Evolutionary conservation across 2,329 filamentous ascomycete genomes (phyloP).

Genomic region (Colletotrichum eleusines): DNA sequence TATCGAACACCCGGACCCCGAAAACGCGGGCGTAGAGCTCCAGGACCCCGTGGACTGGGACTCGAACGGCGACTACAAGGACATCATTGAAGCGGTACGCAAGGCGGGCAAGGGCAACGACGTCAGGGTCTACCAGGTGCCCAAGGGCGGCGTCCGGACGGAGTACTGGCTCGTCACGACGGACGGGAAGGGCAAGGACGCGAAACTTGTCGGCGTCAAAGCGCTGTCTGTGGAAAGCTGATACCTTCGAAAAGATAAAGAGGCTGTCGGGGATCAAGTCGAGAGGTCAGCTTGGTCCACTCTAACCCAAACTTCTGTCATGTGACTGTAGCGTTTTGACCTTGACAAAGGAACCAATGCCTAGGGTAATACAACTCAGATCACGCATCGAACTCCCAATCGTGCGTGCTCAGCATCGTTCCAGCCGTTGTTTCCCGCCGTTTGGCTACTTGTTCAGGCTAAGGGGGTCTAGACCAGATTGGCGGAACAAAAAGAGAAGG

Average conservation of each 20-base stretch:
- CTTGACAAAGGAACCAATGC: neutral
- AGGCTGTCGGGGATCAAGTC: neutral
- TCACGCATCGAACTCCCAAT: neutral
- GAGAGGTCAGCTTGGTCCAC: neutral
- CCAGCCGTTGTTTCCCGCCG: neutral
- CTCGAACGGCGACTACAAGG: slow-evolving; percentile 74
- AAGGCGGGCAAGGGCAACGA: slow-evolving; percentile 73
- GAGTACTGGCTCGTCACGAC: slow-evolving; percentile 86
- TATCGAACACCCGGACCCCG: slow-evolving; percentile 68
- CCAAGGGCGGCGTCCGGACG: slow-evolving; percentile 70
- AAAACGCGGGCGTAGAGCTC: slow-evolving; percentile 71
- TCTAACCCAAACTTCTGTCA: neutral
- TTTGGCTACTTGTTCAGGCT: slow-evolving; percentile 5
- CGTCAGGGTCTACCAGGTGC: slow-evolving; percentile 80
- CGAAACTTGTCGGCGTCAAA: slow-evolving; percentile 80
- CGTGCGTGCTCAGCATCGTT: no score
- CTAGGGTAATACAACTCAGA: neutral
- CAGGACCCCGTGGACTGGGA: slow-evolving; percentile 81
- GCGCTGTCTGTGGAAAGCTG: slow-evolving; percentile 81
- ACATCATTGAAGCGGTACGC: slow-evolving; percentile 76
- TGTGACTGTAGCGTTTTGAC: neutral
- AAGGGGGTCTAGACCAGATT: slow-evolving; percentile 15
- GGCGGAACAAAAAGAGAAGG: neutral
- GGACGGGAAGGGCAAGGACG: slow-evolving; percentile 66
- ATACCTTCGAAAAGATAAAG: neutral